Base-by-base conservation (phyloP, 2,329 filamentous ascomycete genomes). In the Geosmithia putterillii region DNA sequence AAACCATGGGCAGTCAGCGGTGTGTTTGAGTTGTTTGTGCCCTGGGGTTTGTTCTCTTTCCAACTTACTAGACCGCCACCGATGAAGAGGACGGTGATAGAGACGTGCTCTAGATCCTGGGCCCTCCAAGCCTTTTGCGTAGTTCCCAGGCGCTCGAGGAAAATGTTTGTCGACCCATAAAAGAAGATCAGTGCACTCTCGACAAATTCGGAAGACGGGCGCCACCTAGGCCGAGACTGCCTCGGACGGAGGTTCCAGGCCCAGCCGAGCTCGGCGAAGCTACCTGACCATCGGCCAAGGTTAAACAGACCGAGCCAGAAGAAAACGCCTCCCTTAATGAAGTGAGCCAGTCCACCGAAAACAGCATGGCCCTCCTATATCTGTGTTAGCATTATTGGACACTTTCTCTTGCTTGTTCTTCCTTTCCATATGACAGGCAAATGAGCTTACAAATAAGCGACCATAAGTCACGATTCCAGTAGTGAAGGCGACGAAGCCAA, bases 241-340 rank as follows among this genome's bases (percentile, higher is more conserved):
- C 61, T 69, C 3, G 87, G 87, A 46, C 84, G 83, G 46, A 89
- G 63, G 54, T 96, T 96, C 90, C 90, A 95, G 0, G 88, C 86
- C 90, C 90, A 96, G 50, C 90, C 90, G 45, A 90, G 74, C 47
- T 95, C 86, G 45, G 84, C 81, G 58, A 94, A 96, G 58, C 84
- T 85, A 21, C 90, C 90, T 56, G 88, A 79, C 83, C 87, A 95
- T 44, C 90, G 81, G 23, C 87, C 88, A 4, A 96, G 71, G 0
- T 86, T 94, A 47, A 95, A 65, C 18, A 95, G 64, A 8, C 90
- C 90, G 49, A 94, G 86, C 81, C 86, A 92, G 65, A 95, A 87
- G 69, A 96, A 96, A 44, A 96, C 83, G 3, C 86, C 86, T 39
- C 90, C 90, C 60, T 96, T 96, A 60, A 95, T 80, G 67, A 86